phyloP scores from a whole-genome alignment of 768 basidiomycete genomes.

The Suillus subluteus region DNA sequence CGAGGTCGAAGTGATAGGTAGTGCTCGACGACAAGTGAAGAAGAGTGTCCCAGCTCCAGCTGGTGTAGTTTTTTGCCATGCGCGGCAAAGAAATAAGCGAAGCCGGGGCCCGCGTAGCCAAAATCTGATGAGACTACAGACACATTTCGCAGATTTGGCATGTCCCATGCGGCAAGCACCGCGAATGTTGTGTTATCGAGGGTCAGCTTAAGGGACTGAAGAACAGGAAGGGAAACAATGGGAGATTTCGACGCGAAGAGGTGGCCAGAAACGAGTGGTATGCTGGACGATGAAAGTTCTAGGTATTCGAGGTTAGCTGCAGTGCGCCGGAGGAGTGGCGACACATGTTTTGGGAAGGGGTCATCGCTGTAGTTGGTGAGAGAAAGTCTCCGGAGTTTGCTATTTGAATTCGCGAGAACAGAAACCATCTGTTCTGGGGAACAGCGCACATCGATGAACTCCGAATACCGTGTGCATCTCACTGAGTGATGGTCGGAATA shows the following conservation, averaged over 20 bases:
- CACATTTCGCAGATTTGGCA: slow-evolving; percentile 65
- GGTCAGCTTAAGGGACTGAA: slow-evolving; percentile 70
- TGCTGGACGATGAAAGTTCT: slow-evolving; percentile 63
- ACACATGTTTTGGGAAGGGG: slow-evolving; percentile 57
- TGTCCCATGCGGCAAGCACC: slow-evolving; percentile 65
- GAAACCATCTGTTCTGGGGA: slow-evolving; percentile 62
- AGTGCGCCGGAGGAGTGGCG: slow-evolving; percentile 53
- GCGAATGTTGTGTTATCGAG: slow-evolving; percentile 74
- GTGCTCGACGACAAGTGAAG: slow-evolving; percentile 67
- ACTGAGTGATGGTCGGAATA: slow-evolving; percentile 70
- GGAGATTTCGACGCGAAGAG: slow-evolving; percentile 21
- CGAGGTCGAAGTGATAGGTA: slow-evolving; percentile 54
- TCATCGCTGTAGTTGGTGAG: slow-evolving; percentile 78
- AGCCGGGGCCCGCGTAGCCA: slow-evolving; percentile 66
- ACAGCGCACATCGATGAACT: slow-evolving; percentile 46
- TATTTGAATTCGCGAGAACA: slow-evolving; percentile 57
- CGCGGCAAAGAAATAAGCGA: slow-evolving; percentile 63
- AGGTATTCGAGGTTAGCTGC: slow-evolving; percentile 65
- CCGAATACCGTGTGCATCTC: slow-evolving; percentile 53
- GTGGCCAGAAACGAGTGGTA: slow-evolving; percentile 43
- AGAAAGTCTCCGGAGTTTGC: slow-evolving; percentile 57
- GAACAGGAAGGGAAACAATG: slow-evolving; percentile 53
- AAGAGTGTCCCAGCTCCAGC: slow-evolving; percentile 75
- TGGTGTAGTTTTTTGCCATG: slow-evolving; percentile 66
- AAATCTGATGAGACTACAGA: slow-evolving; percentile 75